Conservation (phyloP, 495 filamentous ascomycete genomes). For the Sporormia fimetaria region DNA sequence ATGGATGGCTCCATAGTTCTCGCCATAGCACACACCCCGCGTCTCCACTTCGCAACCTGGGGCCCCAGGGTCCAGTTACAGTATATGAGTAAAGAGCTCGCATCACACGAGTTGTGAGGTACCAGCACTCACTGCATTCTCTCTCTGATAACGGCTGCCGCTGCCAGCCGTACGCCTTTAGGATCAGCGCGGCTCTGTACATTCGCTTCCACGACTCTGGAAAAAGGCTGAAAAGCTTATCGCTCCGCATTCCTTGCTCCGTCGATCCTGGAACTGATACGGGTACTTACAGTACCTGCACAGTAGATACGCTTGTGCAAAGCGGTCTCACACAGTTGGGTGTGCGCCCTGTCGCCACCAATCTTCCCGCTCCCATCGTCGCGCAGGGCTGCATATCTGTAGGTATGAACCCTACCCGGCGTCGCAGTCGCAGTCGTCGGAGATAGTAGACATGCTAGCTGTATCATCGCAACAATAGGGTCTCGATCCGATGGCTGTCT, state of each 20-base stretch:
- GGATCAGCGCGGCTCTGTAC: slow-evolving; percentile 17
- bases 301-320: too few relatives aligned
- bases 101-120: background rate
- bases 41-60: background rate
- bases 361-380: background rate
- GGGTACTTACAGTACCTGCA: slow-evolving; percentile 7
- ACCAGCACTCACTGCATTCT: too few relatives aligned
- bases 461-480: too few relatives aligned
- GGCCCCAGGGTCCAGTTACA: background rate
- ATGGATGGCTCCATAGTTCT: slow-evolving; percentile 21
- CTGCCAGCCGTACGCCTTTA: slow-evolving; percentile 11
- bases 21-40: too few relatives aligned
- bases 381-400: background rate
- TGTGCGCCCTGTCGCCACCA: background rate
- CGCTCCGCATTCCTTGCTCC: slow-evolving; percentile 6
- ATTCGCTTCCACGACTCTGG: background rate
- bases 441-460: background rate
- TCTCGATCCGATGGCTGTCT: too few relatives aligned
- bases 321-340: too few relatives aligned
- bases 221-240: slow-evolving; percentile 17
- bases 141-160: too few relatives aligned
- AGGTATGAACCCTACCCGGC: background rate
- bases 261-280: background rate
- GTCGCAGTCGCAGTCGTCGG: background rate
- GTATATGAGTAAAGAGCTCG: background rate